phyloP scores from a whole-genome alignment of 2,329 filamentous ascomycete species.

The Gnomoniopsis sp. region DNA sequence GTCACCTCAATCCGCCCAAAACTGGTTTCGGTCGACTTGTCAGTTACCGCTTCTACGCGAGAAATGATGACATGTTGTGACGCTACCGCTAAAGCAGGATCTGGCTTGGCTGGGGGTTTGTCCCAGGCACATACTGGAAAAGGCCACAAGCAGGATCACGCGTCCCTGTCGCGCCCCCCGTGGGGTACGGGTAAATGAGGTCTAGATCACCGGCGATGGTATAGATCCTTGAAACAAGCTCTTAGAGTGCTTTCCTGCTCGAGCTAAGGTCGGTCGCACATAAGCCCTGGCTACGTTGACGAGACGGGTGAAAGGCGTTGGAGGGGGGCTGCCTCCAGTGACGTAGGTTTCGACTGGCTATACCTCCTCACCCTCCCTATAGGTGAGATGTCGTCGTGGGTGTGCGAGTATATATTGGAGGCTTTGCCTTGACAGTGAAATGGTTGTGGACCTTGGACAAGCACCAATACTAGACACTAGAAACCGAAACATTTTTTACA shows the following conservation, averaged over 20 bases:
- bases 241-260: neutral
- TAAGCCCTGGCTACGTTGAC: neutral
- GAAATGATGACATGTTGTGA: neutral
- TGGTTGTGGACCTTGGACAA: neutral
- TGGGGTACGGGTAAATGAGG: neutral
- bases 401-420: neutral
- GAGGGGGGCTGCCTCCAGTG: neutral
- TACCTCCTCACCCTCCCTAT: neutral
- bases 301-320: neutral
- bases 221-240: conserved; percentile 2
- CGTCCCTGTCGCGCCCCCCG: neutral
- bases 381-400: neutral
- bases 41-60: neutral
- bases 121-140: no score
- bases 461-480: neutral
- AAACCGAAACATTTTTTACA: neutral
- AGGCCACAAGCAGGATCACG: neutral
- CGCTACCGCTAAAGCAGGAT: neutral
- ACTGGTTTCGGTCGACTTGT: neutral
- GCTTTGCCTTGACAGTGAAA: neutral
- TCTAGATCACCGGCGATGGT: neutral
- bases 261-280: neutral
- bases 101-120: neutral
- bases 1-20: neutral
- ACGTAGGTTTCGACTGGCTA: neutral